These are phyloP conservation scores for Paramecium primaurelia DNA, from an alignment of 73 alveolate species.

Conservation along the genomic window DNA sequence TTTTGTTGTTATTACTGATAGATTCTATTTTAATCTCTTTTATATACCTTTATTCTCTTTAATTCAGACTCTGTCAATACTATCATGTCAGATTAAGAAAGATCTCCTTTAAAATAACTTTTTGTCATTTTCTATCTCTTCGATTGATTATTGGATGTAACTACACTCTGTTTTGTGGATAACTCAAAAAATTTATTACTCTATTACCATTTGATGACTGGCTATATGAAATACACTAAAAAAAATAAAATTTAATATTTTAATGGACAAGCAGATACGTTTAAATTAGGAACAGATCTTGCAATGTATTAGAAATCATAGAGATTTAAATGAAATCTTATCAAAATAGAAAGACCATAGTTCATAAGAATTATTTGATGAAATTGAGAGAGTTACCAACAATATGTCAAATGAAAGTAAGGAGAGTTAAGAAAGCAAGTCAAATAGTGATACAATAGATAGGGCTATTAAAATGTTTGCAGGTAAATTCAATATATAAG, in stretches of 20 bases:
- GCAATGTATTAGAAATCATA: not conserved
- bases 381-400: not conserved
- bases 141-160: not conserved
- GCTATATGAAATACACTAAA: not conserved
- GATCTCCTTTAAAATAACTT: constrained; percentile 43
- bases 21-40: not conserved
- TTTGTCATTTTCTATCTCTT: not conserved
- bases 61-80: constrained; percentile 51
- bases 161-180: not conserved
- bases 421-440: not conserved
- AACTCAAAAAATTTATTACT: not conserved
- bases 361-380: constrained; percentile 10
- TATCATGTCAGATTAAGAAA: constrained; percentile 49
- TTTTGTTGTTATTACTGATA: constrained; percentile 56
- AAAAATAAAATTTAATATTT: not conserved
- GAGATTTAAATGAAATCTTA: constrained; percentile 12
- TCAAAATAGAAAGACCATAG: not conserved
- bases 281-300: constrained; percentile 23
- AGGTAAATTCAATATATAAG: not conserved
- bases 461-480: not conserved
- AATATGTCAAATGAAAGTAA: not conserved
- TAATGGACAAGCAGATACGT: constrained; percentile 13
- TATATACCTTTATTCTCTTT: constrained; percentile 50
- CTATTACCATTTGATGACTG: not conserved
- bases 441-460: not conserved